phyloP scores from a whole-genome alignment of 352 stramenopile genomes.

The Globisporangium uncinulatum region DNA sequence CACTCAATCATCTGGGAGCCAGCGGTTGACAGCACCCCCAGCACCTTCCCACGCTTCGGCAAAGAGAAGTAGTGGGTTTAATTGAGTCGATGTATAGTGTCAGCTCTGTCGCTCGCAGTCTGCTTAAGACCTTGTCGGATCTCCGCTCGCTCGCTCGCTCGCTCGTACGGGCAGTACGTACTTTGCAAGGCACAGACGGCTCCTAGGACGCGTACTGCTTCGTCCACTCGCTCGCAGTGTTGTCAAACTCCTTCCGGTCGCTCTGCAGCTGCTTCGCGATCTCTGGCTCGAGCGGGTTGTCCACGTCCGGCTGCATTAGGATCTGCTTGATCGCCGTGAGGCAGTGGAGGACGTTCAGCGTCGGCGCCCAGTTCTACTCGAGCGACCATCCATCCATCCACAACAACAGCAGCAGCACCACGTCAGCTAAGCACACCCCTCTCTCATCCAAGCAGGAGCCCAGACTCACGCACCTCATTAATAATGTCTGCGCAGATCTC shows the following conservation, averaged over 20 bases:
- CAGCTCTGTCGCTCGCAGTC: no score
- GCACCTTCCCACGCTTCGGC: no score
- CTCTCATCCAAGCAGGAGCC: no score
- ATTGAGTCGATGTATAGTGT: neutral
- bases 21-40: no score
- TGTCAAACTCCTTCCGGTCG: slow-evolving; percentile 91
- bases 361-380: slow-evolving; percentile 92
- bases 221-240: slow-evolving; percentile 91
- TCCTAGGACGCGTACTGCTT: slow-evolving; percentile 85
- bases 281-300: slow-evolving; percentile 95
- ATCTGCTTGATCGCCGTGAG: slow-evolving; percentile 93
- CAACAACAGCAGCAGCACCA: slow-evolving; percentile 3
- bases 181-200: neutral
- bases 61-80: neutral
- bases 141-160: neutral
- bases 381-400: slow-evolving; percentile 1
- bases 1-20: no score
- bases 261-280: slow-evolving; percentile 93
- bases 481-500: slow-evolving; percentile 96
- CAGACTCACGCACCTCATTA: slow-evolving; percentile 51
- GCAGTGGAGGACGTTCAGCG: slow-evolving; percentile 91
- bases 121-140: neutral
- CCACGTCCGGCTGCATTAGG: slow-evolving; percentile 90
- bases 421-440: no score
- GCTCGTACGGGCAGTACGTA: no score